Percentiles rank a stretch among this genome's conserved stretches.
These are phyloP conservation scores for Aspergillus pseudoglaucus DNA, from an alignment of 2,329 filamentous ascomycete genomes.

Conservation along the genomic window DNA sequence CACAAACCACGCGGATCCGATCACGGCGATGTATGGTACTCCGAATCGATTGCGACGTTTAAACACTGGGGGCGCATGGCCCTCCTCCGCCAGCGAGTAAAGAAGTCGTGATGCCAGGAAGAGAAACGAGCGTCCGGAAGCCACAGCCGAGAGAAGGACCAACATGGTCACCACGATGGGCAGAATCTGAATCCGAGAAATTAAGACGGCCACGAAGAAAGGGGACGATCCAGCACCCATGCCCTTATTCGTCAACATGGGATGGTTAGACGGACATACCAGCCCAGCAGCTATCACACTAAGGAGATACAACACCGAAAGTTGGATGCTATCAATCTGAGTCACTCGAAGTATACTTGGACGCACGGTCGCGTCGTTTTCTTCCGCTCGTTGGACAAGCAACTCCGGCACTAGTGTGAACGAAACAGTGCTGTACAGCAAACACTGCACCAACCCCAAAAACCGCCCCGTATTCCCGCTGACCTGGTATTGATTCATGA, in stretches of 20 bases:
- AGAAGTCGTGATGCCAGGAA: slow-evolving; percentile 64
- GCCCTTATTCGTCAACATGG: slow-evolving; percentile 47
- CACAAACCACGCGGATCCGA: slow-evolving; percentile 50
- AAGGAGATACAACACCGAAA: slow-evolving; percentile 53
- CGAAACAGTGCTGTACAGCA: slow-evolving; percentile 46
- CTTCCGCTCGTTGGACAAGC: slow-evolving; percentile 49
- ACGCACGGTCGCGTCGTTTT: slow-evolving; percentile 43
- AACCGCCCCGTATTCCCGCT: slow-evolving; percentile 43
- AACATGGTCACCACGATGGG: slow-evolving; percentile 67
- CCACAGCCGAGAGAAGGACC: slow-evolving; percentile 69
- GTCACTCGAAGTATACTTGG: slow-evolving; percentile 49
- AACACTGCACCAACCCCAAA: slow-evolving; percentile 43
- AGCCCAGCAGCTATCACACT: slow-evolving; percentile 53
- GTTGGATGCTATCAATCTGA: slow-evolving; percentile 49
- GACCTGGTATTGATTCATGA: slow-evolving; percentile 44
- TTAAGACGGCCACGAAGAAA: slow-evolving; percentile 36
- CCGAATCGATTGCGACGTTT: slow-evolving; percentile 53
- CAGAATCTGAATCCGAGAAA: slow-evolving; percentile 55
- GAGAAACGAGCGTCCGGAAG: slow-evolving; percentile 70
- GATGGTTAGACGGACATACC: slow-evolving; percentile 53
- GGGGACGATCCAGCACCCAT: slow-evolving; percentile 47
- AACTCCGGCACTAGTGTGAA: slow-evolving; percentile 50
- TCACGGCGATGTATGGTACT: slow-evolving; percentile 57
- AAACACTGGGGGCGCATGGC: slow-evolving; percentile 56
- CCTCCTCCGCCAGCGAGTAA: slow-evolving; percentile 56